Conservation (phyloP, 306 rosid genomes). For the Hippophae rhamnoides region DNA sequence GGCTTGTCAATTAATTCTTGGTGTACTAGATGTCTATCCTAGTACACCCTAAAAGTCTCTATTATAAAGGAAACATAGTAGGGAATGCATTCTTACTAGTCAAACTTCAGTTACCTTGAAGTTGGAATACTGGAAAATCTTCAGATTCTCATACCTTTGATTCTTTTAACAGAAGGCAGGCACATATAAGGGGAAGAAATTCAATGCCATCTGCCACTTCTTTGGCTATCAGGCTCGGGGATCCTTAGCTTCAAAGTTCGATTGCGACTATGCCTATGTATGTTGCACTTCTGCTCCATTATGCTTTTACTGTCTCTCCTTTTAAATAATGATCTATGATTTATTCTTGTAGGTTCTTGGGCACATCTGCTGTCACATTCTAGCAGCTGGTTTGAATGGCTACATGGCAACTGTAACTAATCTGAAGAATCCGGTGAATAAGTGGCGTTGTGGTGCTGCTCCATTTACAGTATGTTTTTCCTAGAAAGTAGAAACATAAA, state of each 20-base stretch:
- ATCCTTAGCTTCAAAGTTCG: slow-evolving; percentile 91
- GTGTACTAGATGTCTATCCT: no score
- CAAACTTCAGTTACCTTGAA: no score
- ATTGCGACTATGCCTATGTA: slow-evolving; percentile 94
- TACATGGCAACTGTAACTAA: slow-evolving; percentile 89
- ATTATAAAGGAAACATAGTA: no score
- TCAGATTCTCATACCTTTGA: slow-evolving; percentile 5
- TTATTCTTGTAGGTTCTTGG: slow-evolving; percentile 70
- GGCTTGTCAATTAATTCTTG: no score
- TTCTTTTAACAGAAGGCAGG: slow-evolving; percentile 80
- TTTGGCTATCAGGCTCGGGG: slow-evolving; percentile 99
- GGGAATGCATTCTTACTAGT: no score
- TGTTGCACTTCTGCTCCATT: slow-evolving; percentile 24
- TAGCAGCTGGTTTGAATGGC: slow-evolving; percentile 89
- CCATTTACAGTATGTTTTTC: slow-evolving; percentile 56
- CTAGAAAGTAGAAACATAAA: neutral
- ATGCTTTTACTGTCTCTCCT: slow-evolving; percentile 5
- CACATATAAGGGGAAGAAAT: slow-evolving; percentile 92
- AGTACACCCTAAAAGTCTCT: no score
- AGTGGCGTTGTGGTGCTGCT: slow-evolving; percentile 95
- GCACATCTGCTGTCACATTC: slow-evolving; percentile 80
- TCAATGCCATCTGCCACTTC: slow-evolving; percentile 95
- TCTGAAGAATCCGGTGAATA: slow-evolving; percentile 72
- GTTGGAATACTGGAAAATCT: neutral
- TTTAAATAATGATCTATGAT: slow-evolving; percentile 9